phyloP scores from a whole-genome alignment of 257 asterid genomes.

The Marsdenia floribunda region DNA sequence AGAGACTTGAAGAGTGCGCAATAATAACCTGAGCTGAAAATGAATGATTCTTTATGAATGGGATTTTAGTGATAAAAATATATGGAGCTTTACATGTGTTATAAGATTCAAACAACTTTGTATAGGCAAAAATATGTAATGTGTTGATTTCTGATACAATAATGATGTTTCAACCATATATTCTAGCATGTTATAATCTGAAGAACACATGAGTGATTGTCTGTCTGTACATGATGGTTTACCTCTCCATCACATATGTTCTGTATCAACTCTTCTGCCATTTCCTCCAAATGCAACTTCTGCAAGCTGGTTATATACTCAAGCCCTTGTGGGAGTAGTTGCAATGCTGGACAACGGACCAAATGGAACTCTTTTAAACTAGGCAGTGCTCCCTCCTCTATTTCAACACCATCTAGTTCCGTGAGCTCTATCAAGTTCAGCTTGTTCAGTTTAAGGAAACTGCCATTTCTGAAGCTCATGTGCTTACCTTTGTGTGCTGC shows the following conservation, averaged over 20 bases:
- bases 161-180: background rate
- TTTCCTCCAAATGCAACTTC: constrained; percentile 18
- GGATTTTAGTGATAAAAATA: too few species aligned
- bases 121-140: background rate
- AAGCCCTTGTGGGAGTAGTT: constrained; percentile 17
- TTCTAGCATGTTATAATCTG: background rate
- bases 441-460: constrained; percentile 20
- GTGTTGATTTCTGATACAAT: background rate
- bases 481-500: constrained; percentile 18
- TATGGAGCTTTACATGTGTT: too few species aligned
- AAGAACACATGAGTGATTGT: constrained; percentile 7
- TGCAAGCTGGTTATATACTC: constrained; percentile 14
- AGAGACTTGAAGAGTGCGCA: too few species aligned
- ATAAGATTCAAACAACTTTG: too few species aligned
- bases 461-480: constrained; percentile 17
- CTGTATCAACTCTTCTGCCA: constrained; percentile 17
- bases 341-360: constrained; percentile 15
- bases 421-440: constrained; percentile 12
- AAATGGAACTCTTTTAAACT: constrained; percentile 20
- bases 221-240: constrained; percentile 7
- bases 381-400: constrained; percentile 20
- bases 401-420: constrained; percentile 10
- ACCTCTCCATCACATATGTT: constrained; percentile 11
- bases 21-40: too few species aligned
- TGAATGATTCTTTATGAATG: too few species aligned